Conservation (phyloP, 495 filamentous ascomycete species). For the Aspergillus panamensis region DNA sequence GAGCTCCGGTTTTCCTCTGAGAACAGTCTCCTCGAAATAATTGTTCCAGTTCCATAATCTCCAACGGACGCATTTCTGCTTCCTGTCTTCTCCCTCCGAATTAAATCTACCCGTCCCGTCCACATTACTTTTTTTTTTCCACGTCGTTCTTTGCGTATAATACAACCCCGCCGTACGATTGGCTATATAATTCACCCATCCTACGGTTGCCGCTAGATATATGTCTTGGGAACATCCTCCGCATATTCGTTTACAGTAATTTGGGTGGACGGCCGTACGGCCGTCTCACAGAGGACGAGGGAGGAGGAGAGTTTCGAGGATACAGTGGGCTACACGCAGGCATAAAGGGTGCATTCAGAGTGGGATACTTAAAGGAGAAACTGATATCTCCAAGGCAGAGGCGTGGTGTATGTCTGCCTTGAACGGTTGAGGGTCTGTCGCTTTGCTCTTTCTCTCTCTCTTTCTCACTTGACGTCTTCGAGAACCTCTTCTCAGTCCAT, state of each 20-base stretch:
- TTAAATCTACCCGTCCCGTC: not conserved
- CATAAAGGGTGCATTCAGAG: not conserved
- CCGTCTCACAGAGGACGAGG: conserved; percentile 43
- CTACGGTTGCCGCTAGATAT: not conserved
- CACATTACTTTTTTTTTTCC: not conserved
- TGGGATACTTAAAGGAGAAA: not conserved
- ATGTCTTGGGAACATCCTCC: conserved; percentile 22
- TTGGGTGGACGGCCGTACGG: conserved; percentile 47
- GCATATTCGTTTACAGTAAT: conserved; percentile 25
- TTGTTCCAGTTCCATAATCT: not conserved
- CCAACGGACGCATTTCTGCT: not conserved
- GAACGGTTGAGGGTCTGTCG: not conserved
- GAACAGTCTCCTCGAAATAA: not conserved
- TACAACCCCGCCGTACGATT: not conserved
- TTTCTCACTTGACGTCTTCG: conserved; percentile 9
- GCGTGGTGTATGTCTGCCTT: conserved; percentile 10
- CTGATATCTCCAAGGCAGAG: not conserved
- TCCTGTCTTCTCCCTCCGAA: not conserved
- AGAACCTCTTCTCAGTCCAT: conserved; percentile 12
- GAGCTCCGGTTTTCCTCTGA: not conserved
- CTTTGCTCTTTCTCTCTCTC: not conserved
- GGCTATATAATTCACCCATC: not conserved
- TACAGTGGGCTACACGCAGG: conserved; percentile 10
- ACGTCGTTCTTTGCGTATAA: not conserved
- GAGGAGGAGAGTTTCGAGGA: conserved; percentile 31